These are phyloP conservation scores for Diaporthe citriasiana DNA, from an alignment of 2,329 filamentous ascomycete genomes.

Conservation along the genomic window DNA sequence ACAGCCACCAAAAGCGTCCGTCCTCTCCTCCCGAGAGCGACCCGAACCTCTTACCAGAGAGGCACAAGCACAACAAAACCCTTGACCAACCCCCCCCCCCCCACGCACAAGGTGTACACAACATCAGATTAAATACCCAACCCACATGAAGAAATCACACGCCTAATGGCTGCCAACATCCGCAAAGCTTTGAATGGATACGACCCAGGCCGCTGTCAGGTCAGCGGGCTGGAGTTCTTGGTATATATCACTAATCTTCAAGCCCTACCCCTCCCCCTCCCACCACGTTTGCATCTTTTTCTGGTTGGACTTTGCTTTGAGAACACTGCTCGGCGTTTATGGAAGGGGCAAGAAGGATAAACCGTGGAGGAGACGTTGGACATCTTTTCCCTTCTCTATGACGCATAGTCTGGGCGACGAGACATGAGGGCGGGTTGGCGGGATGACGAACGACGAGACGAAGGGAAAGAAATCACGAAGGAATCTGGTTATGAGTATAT, in stretches of 20 bases:
- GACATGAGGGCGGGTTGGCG: constrained; percentile 14
- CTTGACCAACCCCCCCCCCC: background rate
- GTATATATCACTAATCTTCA: constrained; percentile 40
- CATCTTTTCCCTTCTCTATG: background rate
- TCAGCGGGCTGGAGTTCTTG: constrained; percentile 25
- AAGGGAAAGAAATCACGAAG: constrained; percentile 27
- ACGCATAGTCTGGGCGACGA: background rate
- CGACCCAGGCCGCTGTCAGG: constrained; percentile 21
- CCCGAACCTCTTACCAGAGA: constrained; percentile 41
- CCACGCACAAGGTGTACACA: constrained; percentile 21
- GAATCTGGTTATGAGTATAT: background rate
- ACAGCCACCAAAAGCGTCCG: constrained; percentile 40
- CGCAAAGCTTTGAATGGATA: constrained; percentile 25
- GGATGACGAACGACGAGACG: constrained; percentile 31
- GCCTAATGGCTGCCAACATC: constrained; percentile 24
- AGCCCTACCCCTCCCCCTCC: background rate
- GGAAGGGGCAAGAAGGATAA: constrained; percentile 15
- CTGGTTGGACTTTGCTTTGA: constrained; percentile 3
- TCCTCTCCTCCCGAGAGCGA: constrained; percentile 41
- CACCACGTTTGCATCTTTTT: background rate
- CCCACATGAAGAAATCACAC: background rate
- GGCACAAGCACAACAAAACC: constrained; percentile 37
- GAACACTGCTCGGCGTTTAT: constrained; percentile 36
- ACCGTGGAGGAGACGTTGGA: background rate
- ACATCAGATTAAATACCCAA: constrained; percentile 7